These are phyloP conservation scores for Populus hybrid DNA, from an alignment of 441 rosid genomes.

Conservation along the genomic window DNA sequence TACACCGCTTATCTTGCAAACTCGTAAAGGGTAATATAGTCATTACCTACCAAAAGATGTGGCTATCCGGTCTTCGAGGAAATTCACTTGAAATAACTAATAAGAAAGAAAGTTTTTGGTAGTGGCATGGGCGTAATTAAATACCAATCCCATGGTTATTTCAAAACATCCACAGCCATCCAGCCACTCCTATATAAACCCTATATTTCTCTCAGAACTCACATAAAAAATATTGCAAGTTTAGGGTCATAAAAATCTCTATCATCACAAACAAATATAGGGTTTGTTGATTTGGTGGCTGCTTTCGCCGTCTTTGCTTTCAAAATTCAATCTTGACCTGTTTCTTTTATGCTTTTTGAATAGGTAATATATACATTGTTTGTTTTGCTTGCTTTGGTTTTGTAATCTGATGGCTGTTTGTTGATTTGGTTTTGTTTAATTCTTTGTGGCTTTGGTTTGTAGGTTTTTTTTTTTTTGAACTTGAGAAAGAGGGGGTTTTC, in stretches of 20 bases:
- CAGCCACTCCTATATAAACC: neutral
- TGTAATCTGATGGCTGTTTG: neutral
- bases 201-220: neutral
- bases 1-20: neutral
- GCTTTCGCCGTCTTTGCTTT: neutral
- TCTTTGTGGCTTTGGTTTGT: neutral
- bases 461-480: neutral
- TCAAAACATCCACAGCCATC: neutral
- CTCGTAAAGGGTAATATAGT: neutral
- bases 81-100: neutral
- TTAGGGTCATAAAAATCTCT: neutral
- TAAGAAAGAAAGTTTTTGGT: neutral
- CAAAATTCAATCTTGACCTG: neutral
- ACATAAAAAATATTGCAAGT: neutral
- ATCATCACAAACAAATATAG: neutral
- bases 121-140: neutral
- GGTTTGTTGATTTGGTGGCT: neutral
- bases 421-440: neutral
- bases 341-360: neutral
- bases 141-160: neutral
- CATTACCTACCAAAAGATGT: neutral
- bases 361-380: neutral
- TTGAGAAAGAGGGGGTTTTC: neutral
- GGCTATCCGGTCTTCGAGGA: neutral
- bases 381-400: neutral